These are phyloP conservation scores for Jasminum sambac DNA, from an alignment of 257 asterid genomes.

Conservation along the genomic window DNA sequence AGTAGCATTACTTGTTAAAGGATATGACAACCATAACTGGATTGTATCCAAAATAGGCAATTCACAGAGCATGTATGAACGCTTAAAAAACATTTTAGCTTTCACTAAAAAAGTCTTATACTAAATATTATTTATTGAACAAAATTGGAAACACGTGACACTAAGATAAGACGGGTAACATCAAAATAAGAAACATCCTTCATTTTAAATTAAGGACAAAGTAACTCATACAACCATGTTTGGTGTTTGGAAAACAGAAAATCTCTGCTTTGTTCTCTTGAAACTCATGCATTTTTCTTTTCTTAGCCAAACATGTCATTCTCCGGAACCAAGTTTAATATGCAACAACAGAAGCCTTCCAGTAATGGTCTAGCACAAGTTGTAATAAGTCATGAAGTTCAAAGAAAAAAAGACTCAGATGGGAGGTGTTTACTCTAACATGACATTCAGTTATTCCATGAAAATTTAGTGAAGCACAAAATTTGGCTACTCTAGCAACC, in stretches of 20 bases:
- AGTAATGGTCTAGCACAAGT: not conserved
- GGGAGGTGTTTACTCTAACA: not conserved
- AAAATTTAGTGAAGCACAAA: not conserved
- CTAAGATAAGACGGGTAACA: not conserved
- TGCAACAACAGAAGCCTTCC: not conserved
- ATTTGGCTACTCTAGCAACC: not conserved
- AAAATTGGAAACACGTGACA: not conserved
- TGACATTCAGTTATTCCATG: not conserved
- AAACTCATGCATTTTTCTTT: not conserved
- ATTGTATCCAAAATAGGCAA: not conserved
- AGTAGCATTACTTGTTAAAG: not conserved
- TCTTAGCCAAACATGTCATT: not conserved
- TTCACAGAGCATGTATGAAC: not conserved
- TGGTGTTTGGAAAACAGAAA: not conserved
- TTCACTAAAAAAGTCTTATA: not conserved
- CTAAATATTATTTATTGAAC: not conserved
- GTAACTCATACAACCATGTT: not conserved
- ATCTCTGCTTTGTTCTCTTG: not conserved
- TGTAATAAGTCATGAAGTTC: not conserved
- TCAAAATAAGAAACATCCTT: not conserved
- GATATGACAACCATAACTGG: not conserved
- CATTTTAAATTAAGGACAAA: not conserved
- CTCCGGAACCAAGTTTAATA: not conserved
- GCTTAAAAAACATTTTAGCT: not conserved
- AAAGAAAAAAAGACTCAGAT: not conserved